Base-by-base conservation (phyloP, 345 rosid species). In the Carallia pectinifolia region DNA sequence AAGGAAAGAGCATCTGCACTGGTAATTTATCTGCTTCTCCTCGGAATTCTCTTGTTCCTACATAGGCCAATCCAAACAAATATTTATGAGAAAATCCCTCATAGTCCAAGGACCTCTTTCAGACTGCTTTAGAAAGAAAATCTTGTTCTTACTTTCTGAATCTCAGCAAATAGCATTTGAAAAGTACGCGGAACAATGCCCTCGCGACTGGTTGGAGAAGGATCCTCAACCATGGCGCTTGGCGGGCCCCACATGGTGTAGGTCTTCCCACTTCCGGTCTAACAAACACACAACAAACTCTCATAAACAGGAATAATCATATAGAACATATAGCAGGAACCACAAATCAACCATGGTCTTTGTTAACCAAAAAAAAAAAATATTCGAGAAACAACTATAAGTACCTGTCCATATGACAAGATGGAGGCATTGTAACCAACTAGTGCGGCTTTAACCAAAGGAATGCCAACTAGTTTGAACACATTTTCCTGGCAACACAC, bases 191-290 rank as follows among this genome's bases (percentile, higher is more conserved):
- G 98, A 30, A 84, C 99, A 69, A 95, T 82, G 71, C 99, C 99
- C 71, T 89, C 91, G 63, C 83, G 82, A 73, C 94, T 86, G 53
- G 71, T 79, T 15, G 99, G 89, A 59, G 90, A 86, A 34, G 91
- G 90, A 74, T 89, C 91, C 52, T 89, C 97, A 23, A 95, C 83
- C 92, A 95, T 92, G 34, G 99, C 91, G 66, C 99, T 86, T 56
- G 96, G 97, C 0, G 97, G 97, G 67, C 99, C 98, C 97, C 98
- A 95, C 90, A 92, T 83, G 0, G 99, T 95, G 77, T 90, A 90
- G 19, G 99, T 89, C 82, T 95, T 95, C 53, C 99, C 98, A 62
- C 99, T 92, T 83, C 96, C 99, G 37, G 91, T 90, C 99, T 95
- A 37, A 38, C 53, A 71, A 76, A 31, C 70, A 66, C 56, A 48